phyloP scores from a whole-genome alignment of 257 asterid genomes.

The Solanum chilense region DNA sequence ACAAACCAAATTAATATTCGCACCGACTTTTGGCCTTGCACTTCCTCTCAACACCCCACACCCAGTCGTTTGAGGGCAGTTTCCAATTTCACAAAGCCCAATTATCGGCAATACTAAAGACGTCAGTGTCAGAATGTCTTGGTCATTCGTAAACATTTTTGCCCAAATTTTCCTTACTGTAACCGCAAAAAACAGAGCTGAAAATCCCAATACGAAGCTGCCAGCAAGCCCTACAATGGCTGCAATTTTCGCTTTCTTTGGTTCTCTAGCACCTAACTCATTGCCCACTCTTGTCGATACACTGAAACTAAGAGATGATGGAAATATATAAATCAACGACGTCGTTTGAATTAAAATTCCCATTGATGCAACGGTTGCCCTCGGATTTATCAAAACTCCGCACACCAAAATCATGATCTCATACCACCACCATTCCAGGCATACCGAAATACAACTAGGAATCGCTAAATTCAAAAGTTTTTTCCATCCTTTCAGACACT shows the following conservation, averaged over 20 bases:
- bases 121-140: slow-evolving; percentile 7
- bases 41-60: slow-evolving; percentile 21
- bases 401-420: slow-evolving; percentile 22
- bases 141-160: slow-evolving; percentile 10
- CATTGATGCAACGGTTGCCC: slow-evolving; percentile 18
- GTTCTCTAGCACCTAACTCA: slow-evolving; percentile 12
- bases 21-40: slow-evolving; percentile 20
- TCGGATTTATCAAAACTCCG: slow-evolving; percentile 9
- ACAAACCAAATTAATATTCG: slow-evolving; percentile 17
- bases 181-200: slow-evolving; percentile 8
- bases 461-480: slow-evolving; percentile 13
- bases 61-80: slow-evolving; percentile 16
- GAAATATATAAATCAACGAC: slow-evolving; percentile 18
- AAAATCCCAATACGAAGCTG: slow-evolving; percentile 12
- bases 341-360: slow-evolving; percentile 20
- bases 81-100: slow-evolving; percentile 20
- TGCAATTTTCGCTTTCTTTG: slow-evolving; percentile 7
- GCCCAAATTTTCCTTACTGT: slow-evolving; percentile 13
- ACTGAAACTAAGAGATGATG: slow-evolving; percentile 20
- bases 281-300: slow-evolving; percentile 23
- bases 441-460: slow-evolving; percentile 22
- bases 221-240: slow-evolving; percentile 10
- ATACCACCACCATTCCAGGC: slow-evolving; percentile 32
- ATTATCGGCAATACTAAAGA: slow-evolving; percentile 13
- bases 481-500: slow-evolving; percentile 19